phyloP scores from a whole-genome alignment of 225 moss, liverwort and hornwort genomes.

The Ulota crispa region DNA sequence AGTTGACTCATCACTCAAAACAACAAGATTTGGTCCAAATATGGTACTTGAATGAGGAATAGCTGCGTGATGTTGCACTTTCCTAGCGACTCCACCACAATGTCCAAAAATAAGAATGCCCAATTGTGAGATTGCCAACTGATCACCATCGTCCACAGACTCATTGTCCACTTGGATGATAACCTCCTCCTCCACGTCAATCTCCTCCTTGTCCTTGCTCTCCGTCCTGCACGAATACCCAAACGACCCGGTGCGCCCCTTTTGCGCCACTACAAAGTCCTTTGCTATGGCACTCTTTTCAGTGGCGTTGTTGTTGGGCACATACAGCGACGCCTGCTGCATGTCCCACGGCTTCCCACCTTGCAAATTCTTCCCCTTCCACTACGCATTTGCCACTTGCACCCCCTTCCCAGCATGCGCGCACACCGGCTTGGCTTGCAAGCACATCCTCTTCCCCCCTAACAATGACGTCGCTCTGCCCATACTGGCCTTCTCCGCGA shows the following conservation, averaged over 20 bases:
- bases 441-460: constrained; percentile 32
- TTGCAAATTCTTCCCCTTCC: constrained; percentile 30
- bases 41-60: constrained; percentile 80
- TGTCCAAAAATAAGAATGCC: constrained; percentile 64
- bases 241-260: constrained; percentile 45
- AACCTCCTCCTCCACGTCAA: constrained; percentile 48
- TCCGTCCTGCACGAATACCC: constrained; percentile 61
- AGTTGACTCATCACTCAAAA: background rate
- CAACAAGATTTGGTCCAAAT: background rate
- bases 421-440: constrained; percentile 1
- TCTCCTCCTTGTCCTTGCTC: constrained; percentile 57
- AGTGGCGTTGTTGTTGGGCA: constrained; percentile 9
- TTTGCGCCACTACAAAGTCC: constrained; percentile 42
- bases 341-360: constrained; percentile 51
- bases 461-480: background rate
- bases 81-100: constrained; percentile 69
- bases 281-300: constrained; percentile 55
- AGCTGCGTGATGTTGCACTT: constrained; percentile 77
- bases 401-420: constrained; percentile 13
- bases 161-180: constrained; percentile 56
- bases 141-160: constrained; percentile 63
- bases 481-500: constrained; percentile 12
- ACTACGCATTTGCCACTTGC: constrained; percentile 33
- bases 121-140: constrained; percentile 75
- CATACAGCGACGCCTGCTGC: constrained; percentile 24